Conservation (phyloP, 345 rosid species). For the Eucalyptus fibrosa region DNA sequence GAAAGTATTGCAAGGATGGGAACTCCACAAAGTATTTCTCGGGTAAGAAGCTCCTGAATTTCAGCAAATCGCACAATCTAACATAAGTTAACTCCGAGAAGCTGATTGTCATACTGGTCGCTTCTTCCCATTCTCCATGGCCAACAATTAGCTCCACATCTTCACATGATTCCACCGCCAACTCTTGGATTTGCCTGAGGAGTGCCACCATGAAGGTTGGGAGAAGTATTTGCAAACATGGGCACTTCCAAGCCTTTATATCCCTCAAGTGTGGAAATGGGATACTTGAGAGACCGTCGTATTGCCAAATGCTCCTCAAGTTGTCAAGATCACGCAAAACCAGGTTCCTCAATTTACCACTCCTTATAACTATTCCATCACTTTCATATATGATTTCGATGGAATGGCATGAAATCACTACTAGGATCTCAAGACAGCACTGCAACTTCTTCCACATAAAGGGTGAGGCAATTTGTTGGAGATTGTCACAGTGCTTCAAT, state of each 20-base stretch:
- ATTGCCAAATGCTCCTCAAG: not conserved
- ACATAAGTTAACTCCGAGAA: not conserved
- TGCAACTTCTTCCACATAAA: not conserved
- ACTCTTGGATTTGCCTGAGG: not conserved
- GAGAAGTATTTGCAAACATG: not conserved
- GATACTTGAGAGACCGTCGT: not conserved
- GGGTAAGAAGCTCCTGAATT: not conserved
- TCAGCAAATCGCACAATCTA: too few species aligned
- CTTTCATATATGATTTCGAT: not conserved
- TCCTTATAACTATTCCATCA: not conserved
- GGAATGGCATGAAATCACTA: too few species aligned
- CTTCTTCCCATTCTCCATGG: not conserved
- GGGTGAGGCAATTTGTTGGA: not conserved
- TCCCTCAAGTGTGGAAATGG: not conserved
- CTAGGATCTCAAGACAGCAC: not conserved
- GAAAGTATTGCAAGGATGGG: not conserved
- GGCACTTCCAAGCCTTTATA: not conserved
- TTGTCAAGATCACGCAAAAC: not conserved
- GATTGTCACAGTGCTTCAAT: not conserved
- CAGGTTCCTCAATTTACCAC: not conserved
- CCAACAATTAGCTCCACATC: not conserved
- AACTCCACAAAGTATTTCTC: not conserved
- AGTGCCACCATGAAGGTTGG: not conserved
- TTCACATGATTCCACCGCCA: not conserved
- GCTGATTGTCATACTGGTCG: not conserved